Percentiles rank a stretch among this genome's conserved stretches.
phyloP scores from a whole-genome alignment of 2,329 filamentous ascomycete species.

The Calonectria montana region DNA sequence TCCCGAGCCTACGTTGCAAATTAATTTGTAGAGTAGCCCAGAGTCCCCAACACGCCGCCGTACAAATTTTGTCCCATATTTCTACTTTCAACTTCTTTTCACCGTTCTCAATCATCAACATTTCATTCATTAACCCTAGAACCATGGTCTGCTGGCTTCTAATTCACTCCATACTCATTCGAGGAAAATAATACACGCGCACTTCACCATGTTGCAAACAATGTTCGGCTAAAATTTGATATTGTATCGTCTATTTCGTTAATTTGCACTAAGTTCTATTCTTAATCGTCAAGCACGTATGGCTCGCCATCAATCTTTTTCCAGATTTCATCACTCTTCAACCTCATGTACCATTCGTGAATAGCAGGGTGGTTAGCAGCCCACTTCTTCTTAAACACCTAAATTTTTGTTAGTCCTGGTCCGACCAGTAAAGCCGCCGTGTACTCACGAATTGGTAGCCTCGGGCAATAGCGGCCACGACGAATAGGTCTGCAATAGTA shows the following conservation, averaged over 20 bases:
- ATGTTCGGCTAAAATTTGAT: background rate
- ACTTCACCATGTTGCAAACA: too few relatives aligned
- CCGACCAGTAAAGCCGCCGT: too few relatives aligned
- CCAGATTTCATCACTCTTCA: slow-evolving; percentile 26
- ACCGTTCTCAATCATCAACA: too few relatives aligned
- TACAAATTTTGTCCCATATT: too few relatives aligned
- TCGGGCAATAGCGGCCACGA: slow-evolving; percentile 17
- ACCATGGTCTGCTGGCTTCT: background rate
- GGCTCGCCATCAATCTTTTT: slow-evolving; percentile 27
- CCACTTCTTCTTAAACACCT: slow-evolving; percentile 26
- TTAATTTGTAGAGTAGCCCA: too few relatives aligned
- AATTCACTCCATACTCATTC: background rate
- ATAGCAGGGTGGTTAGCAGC: slow-evolving; percentile 20
- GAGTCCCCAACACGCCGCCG: too few relatives aligned
- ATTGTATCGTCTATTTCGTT: background rate
- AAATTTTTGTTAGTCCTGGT: background rate
- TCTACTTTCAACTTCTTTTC: too few relatives aligned
- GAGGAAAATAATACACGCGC: background rate
- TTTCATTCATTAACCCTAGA: too few relatives aligned
- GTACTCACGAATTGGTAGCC: slow-evolving; percentile 19
- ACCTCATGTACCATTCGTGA: slow-evolving; percentile 18
- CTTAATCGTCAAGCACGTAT: slow-evolving; percentile 16
- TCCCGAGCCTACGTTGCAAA: too few relatives aligned
- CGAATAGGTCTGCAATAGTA: slow-evolving; percentile 22
- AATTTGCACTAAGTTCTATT: background rate